A percentile compares a stretch with the other conserved stretches of the same genome.
Conservation (phyloP, 1,284 basidiomycete species). For the Schizophyllum commune region DNA sequence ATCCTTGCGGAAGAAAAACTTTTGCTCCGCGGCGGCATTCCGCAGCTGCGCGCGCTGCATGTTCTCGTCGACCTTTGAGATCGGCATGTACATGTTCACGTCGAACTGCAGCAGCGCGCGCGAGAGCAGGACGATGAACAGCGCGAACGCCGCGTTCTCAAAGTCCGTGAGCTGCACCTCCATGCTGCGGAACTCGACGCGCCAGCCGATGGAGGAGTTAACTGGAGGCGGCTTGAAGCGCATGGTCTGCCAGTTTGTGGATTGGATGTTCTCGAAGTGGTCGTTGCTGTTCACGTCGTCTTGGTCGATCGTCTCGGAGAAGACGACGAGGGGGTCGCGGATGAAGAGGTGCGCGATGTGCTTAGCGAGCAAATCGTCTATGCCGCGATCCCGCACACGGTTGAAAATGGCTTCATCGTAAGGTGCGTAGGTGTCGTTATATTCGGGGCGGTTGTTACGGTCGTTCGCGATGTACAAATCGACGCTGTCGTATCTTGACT, state of each 20-base stretch:
- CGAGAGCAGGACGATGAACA: conserved; percentile 92
- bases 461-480: conserved; percentile 89
- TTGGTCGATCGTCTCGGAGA: conserved; percentile 90
- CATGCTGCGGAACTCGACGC: conserved; percentile 98
- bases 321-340: conserved; percentile 94
- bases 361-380: conserved; percentile 83
- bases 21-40: conserved; percentile 66
- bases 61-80: conserved; percentile 97
- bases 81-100: conserved; percentile 94
- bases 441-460: conserved; percentile 83
- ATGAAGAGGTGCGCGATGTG: conserved; percentile 97
- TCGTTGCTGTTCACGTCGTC: conserved; percentile 85
- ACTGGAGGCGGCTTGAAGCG: conserved; percentile 98
- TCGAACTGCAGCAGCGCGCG: conserved; percentile 89
- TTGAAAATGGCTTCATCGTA: conserved; percentile 72
- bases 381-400: conserved; percentile 66
- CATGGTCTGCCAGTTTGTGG: conserved; percentile 99
- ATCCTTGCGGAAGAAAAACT: conserved; percentile 89
- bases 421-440: conserved; percentile 85
- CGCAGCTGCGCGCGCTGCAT: conserved; percentile 87
- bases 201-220: conserved; percentile 91
- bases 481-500: conserved; percentile 96
- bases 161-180: conserved; percentile 99
- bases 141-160: conserved; percentile 95
- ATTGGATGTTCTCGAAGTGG: conserved; percentile 99